A percentile compares a stretch with the other conserved stretches of the same genome.
Evolutionary conservation across 176 grass and related monocot genomes (phyloP).

Genomic region (Echinochloa phyllopogon): DNA sequence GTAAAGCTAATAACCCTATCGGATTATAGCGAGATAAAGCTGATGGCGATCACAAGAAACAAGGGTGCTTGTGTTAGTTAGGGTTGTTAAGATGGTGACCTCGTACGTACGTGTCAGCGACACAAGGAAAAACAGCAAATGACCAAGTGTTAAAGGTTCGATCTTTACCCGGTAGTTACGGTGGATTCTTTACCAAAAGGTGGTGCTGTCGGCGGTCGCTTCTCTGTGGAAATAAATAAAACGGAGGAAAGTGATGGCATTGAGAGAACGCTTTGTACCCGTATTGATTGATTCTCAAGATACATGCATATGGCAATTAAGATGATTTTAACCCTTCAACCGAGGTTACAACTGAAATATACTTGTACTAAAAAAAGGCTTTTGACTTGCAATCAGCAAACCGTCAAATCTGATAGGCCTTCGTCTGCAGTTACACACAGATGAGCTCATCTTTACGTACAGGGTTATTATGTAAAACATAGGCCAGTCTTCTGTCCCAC

Average conservation of each 20-base stretch:
- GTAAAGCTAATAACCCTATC: not conserved
- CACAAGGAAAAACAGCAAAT: not conserved
- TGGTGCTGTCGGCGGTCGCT: not conserved
- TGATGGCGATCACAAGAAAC: slow-evolving; percentile 19
- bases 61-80: not conserved
- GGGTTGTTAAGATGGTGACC: slow-evolving; percentile 35
- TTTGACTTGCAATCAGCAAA: not conserved
- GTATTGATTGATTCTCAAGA: not conserved
- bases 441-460: too few species aligned
- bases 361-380: not conserved
- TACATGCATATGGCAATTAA: not conserved
- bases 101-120: slow-evolving; percentile 6
- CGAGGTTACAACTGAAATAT: not conserved
- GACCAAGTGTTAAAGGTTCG: not conserved
- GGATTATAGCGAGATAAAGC: slow-evolving; percentile 2
- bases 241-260: not conserved
- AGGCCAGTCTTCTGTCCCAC: too few species aligned
- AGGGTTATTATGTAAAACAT: too few species aligned
- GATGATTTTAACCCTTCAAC: not conserved
- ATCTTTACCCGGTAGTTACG: not conserved
- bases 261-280: not conserved
- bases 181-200: slow-evolving; percentile 28
- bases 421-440: too few species aligned
- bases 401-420: not conserved
- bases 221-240: not conserved